Evolutionary conservation across 805 yeast species (phyloP), one percentile per base, ranked within the genome.

Genomic region (Osmozyma mogii): DNA sequence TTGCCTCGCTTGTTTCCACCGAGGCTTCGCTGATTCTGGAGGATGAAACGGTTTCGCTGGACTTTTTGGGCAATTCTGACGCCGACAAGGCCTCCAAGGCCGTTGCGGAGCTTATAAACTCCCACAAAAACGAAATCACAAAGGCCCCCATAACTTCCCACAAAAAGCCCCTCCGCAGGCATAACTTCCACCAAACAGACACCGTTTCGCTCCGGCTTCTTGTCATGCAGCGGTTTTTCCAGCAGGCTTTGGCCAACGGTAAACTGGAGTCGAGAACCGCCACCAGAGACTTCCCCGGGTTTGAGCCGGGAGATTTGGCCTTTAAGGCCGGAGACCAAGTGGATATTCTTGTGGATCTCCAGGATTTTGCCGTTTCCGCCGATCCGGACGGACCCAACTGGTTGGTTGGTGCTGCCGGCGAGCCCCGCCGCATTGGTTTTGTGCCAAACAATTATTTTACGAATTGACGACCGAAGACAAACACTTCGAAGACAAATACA

Each of bases 281-380:
- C 9, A 43, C 41, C 25, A 31, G 40, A 31, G 50, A 43, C 32
- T 62, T 58, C 31, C 35, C 32, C 6, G 67, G 66, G 1, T 40
- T 27, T 11, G 46, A 52, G 29, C 50, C 61, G 1, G 69, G 67
- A 2, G 68, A 62, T 29, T 47, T 62, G 24, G 46, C 64, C 4
- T 56, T 62, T 29, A 35, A 46, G 5, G 34, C 43, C 21, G 65
- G 62, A 17, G 65, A 61, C 23, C 24, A 32, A 9, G 41, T 62
- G 13, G 60, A 54, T 37, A 44, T 61, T 12, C 20, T 61, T 8
- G 49, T 52, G 27, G 57, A 56, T 24, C 51, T 61, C 29, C 57
- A 58, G 31, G 25, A 32, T 20, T 40, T 42, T 11, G 37, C 41
- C 30, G 37, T 50, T 7, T 38, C 48, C 10, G 47, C 45, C 29